A percentile compares a stretch with the other conserved stretches of the same genome.
Conservation (phyloP, 164 flowering plant genomes). For the Brasenia schreberi region DNA sequence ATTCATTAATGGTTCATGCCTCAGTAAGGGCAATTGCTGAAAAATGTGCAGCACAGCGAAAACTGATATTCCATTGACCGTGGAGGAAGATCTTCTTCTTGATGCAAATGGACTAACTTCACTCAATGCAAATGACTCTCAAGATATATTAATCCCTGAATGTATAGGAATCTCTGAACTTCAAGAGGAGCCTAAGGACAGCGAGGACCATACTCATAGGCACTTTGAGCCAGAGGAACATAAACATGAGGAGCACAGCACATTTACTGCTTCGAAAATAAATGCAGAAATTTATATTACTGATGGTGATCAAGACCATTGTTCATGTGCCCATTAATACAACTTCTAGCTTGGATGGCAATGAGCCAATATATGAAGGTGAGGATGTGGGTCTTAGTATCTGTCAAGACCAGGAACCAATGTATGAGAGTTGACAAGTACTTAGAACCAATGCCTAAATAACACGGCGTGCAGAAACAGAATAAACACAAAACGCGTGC, state of each 20-base stretch:
- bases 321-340: conserved; percentile 22
- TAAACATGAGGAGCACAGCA: no score
- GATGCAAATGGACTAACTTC: conserved; percentile 2
- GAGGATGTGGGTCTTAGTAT: conserved; percentile 48
- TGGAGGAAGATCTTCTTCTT: conserved; percentile 9
- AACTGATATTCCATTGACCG: conserved; percentile 15
- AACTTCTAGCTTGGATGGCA: conserved; percentile 33
- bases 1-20: no score
- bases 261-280: not conserved
- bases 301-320: conserved; percentile 17
- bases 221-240: no score
- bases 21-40: no score
- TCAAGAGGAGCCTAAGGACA: not conserved
- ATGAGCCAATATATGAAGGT: conserved; percentile 97
- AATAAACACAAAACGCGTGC: no score
- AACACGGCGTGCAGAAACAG: no score
- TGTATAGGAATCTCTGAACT: not conserved
- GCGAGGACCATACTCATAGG: not conserved
- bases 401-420: conserved; percentile 62
- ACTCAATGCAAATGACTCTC: no score
- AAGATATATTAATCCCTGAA: not conserved
- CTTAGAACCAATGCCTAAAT: no score
- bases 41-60: no score
- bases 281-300: conserved; percentile 24
- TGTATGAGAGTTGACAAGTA: no score